phyloP scores from a whole-genome alignment of 2,329 filamentous ascomycete genomes.

The Coniochaeta sp. region DNA sequence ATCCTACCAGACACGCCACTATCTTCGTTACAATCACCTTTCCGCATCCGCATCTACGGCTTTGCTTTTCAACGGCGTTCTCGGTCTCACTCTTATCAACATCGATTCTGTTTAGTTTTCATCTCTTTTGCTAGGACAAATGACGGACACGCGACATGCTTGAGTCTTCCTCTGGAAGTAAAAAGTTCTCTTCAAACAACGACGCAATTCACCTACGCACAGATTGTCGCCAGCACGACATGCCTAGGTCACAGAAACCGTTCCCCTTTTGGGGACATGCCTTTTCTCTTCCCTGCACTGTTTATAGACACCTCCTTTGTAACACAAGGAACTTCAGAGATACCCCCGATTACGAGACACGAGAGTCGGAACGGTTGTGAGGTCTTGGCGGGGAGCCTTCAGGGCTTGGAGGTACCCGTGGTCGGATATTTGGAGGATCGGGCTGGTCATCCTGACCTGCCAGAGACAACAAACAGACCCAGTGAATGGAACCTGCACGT shows the following conservation, averaged over 20 bases:
- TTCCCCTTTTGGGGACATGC: background rate
- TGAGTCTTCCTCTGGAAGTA: slow-evolving; percentile 1
- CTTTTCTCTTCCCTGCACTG: slow-evolving; percentile 1
- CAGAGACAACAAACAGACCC: background rate
- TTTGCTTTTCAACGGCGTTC: slow-evolving; percentile 1
- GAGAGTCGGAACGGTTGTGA: background rate
- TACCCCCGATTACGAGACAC: slow-evolving; percentile 5
- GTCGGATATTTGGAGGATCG: background rate
- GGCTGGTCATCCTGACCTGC: background rate
- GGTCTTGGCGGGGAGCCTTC: background rate
- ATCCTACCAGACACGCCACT: background rate
- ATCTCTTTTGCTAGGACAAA: slow-evolving; percentile 1
- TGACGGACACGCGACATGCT: slow-evolving; percentile 1
- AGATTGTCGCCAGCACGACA: background rate
- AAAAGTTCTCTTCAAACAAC: slow-evolving; percentile 1
- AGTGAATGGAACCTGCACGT: background rate
- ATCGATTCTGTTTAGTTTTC: slow-evolving; percentile 1
- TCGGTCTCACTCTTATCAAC: slow-evolving; percentile 4
- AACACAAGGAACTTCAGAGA: slow-evolving; percentile 8
- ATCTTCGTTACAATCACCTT: background rate
- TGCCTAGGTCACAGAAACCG: background rate
- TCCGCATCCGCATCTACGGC: background rate
- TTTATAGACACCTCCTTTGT: slow-evolving; percentile 5
- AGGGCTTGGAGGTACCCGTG: background rate
- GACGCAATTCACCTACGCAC: background rate